phyloP scores from a whole-genome alignment of 495 filamentous ascomycete genomes.

The Pseudevernia furfuracea region DNA sequence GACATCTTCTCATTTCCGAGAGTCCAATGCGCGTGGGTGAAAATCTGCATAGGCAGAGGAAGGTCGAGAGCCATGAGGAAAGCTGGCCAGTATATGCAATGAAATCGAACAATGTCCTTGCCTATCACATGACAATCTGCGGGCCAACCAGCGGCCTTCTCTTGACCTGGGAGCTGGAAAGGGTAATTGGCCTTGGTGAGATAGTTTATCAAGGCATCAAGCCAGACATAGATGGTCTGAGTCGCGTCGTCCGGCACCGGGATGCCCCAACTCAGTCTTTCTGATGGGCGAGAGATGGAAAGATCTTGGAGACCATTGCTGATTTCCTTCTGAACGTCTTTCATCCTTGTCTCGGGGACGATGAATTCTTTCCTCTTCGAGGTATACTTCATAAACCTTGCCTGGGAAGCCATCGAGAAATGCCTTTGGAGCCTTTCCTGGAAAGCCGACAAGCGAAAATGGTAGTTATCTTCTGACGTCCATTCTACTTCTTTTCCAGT shows the following conservation, averaged over 20 bases:
- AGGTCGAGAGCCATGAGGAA: constrained; percentile 85
- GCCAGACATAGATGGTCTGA: constrained; percentile 97
- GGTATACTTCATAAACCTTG: constrained; percentile 74
- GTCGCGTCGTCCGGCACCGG: constrained; percentile 72
- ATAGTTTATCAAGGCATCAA: constrained; percentile 93
- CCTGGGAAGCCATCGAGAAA: constrained; percentile 67
- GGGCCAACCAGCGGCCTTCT: constrained; percentile 65
- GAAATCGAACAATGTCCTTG: constrained; percentile 94
- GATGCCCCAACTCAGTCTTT: constrained; percentile 82
- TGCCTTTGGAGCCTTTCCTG: constrained; percentile 65
- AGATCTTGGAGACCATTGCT: constrained; percentile 69
- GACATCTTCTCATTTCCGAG: constrained; percentile 87
- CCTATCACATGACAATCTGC: constrained; percentile 87
- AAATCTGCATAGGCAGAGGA: constrained; percentile 69
- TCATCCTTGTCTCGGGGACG: constrained; percentile 56
- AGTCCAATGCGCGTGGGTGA: constrained; percentile 93
- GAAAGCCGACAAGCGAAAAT: constrained; percentile 83
- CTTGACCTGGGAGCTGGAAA: constrained; percentile 55
- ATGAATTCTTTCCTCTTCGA: constrained; percentile 62
- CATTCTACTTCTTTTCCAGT: constrained; percentile 90
- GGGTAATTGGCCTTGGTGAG: constrained; percentile 83
- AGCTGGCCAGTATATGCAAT: constrained; percentile 96
- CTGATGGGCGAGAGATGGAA: constrained; percentile 74
- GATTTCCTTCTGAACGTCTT: constrained; percentile 61
- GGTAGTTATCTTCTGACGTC: constrained; percentile 90